Evolutionary conservation across 2,329 filamentous ascomycete genomes (phyloP).

Genomic region (Colletotrichum abscissum): DNA sequence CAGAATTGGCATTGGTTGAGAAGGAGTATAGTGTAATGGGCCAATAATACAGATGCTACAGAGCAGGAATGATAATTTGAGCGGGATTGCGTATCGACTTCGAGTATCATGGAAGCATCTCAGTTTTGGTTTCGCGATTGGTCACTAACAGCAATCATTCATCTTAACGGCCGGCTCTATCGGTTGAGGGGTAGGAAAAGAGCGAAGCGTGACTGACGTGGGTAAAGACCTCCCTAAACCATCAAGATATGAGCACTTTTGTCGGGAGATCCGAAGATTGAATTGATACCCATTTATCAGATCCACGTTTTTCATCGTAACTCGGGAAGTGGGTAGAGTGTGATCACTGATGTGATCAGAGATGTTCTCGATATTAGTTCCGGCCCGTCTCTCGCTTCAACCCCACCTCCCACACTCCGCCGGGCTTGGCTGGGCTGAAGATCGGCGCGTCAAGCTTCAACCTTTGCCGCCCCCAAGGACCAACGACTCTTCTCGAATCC

Average conservation of each 20-base stretch:
- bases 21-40: too few species aligned
- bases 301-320: background rate
- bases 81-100: too few species aligned
- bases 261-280: too few species aligned
- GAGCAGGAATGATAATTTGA: too few species aligned
- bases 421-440: background rate
- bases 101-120: too few species aligned
- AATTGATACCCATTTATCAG: too few species aligned
- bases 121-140: background rate
- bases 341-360: background rate
- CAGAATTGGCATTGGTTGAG: too few species aligned
- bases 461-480: background rate
- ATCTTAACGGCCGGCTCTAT: background rate
- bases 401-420: constrained; percentile 19
- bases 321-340: constrained; percentile 1
- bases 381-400: constrained; percentile 12
- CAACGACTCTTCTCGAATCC: background rate
- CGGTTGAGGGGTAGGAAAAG: background rate
- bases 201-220: background rate
- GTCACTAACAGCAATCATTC: rapidly evolving
- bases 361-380: background rate
- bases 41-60: too few species aligned
- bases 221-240: too few species aligned
- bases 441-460: background rate
- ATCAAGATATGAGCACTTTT: too few species aligned